Evolutionary conservation across 2,329 filamentous ascomycete species (phyloP).

Genomic region (Cladophialophora chaetospira): DNA sequence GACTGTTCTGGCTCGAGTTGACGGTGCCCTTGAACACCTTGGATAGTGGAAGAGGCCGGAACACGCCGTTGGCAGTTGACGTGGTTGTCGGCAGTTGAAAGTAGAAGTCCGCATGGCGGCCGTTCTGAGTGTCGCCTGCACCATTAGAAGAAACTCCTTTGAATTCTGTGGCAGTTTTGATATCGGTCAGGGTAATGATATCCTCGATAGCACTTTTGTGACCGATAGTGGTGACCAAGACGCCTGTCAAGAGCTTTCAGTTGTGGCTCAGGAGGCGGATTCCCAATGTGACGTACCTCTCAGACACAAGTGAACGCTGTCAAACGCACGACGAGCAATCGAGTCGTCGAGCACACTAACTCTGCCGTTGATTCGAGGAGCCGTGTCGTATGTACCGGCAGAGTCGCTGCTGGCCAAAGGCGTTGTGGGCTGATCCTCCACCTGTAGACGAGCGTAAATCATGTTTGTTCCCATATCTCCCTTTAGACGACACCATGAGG

Average conservation of each 20-base stretch:
- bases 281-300: constrained; percentile 18
- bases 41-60: constrained; percentile 21
- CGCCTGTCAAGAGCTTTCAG: constrained; percentile 8
- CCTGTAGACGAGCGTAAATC: constrained; percentile 22
- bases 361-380: constrained; percentile 17
- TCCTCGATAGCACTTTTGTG: constrained; percentile 19
- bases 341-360: constrained; percentile 24
- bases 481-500: too few species aligned
- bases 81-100: constrained; percentile 23
- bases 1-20: constrained; percentile 3
- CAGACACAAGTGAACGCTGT: constrained; percentile 24
- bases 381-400: background rate
- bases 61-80: background rate
- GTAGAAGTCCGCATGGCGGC: constrained; percentile 21
- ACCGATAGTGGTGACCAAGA: constrained; percentile 25
- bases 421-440: constrained; percentile 13
- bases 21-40: constrained; percentile 15
- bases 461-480: constrained; percentile 9
- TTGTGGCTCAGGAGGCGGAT: background rate
- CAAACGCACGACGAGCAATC: constrained; percentile 14
- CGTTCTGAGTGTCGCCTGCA: constrained; percentile 2
- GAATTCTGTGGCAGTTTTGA: constrained; percentile 22
- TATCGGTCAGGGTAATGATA: constrained; percentile 29
- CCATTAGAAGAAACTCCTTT: background rate
- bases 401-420: background rate